These are phyloP conservation scores for Populus tomentosa DNA, from an alignment of 441 rosid genomes.

Conservation along the genomic window DNA sequence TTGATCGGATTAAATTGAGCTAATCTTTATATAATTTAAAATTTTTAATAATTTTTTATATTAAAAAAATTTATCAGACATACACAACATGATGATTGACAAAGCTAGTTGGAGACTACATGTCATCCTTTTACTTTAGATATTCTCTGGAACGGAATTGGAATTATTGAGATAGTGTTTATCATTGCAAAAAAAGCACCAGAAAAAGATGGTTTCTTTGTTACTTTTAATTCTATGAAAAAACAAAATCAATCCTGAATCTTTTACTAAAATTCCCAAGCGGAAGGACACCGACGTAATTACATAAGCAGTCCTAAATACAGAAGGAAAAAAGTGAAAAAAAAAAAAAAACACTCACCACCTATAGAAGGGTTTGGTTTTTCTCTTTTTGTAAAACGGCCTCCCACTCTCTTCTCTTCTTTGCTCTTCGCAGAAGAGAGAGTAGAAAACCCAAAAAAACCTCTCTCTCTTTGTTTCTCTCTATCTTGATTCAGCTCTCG, in stretches of 20 bases:
- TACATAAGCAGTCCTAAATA: background rate
- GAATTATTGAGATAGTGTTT: background rate
- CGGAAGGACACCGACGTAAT: background rate
- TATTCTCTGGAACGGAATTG: background rate
- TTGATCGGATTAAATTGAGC: no score
- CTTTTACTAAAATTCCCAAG: background rate
- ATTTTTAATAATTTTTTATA: no score
- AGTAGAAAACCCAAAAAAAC: background rate
- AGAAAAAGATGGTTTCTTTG: background rate
- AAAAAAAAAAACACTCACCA: background rate
- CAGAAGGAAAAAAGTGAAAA: background rate
- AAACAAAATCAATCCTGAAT: background rate
- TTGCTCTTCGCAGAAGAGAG: slow-evolving; percentile 42
- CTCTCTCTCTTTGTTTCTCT: background rate
- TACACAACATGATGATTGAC: no score
- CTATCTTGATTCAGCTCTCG: background rate
- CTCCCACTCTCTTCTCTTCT: slow-evolving; percentile 16
- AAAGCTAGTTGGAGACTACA: no score
- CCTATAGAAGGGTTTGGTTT: slow-evolving; percentile 23
- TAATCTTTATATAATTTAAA: no score
- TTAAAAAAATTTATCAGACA: no score
- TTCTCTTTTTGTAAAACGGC: background rate
- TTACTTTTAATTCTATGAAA: background rate
- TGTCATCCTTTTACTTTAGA: background rate
- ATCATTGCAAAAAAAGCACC: background rate